Evolutionary conservation across 768 basidiomycete species (phyloP).

Genomic region (Tephrocybe sp.): DNA sequence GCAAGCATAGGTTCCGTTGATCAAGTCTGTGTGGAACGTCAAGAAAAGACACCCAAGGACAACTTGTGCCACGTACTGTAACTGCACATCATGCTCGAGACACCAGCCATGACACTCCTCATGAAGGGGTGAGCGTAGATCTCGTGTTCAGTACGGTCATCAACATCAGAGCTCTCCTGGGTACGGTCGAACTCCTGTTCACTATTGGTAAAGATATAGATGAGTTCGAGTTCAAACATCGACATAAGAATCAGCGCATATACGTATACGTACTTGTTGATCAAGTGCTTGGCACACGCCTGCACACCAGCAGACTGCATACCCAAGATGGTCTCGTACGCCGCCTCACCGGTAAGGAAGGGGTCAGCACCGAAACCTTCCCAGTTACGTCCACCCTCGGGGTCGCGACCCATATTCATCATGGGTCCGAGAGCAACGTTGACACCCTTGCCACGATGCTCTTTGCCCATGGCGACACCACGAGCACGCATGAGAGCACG

Average conservation of each 20-base stretch:
- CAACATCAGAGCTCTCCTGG: slow-evolving; percentile 59
- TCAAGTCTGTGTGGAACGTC: slow-evolving; percentile 40
- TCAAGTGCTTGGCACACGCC: slow-evolving; percentile 82
- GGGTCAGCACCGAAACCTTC: slow-evolving; percentile 96
- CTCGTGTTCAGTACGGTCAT: slow-evolving; percentile 79
- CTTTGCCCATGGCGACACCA: slow-evolving; percentile 76
- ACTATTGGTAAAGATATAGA: slow-evolving; percentile 25
- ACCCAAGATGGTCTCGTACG: slow-evolving; percentile 80
- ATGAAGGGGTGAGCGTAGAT: slow-evolving; percentile 71
- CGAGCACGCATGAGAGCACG: slow-evolving; percentile 74
- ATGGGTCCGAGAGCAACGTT: slow-evolving; percentile 77
- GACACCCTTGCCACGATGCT: slow-evolving; percentile 82
- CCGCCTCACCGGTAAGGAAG: slow-evolving; percentile 74
- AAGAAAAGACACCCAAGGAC: not conserved
- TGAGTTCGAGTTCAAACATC: not conserved
- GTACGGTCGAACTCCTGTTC: slow-evolving; percentile 69
- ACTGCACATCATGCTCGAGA: slow-evolving; percentile 72
- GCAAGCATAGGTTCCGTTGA: slow-evolving; percentile 74
- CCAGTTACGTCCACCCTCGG: slow-evolving; percentile 86
- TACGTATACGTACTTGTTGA: slow-evolving; percentile 61
- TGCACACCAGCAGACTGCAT: slow-evolving; percentile 79
- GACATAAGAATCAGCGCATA: not conserved
- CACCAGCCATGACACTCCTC: slow-evolving; percentile 71
- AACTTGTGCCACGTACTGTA: slow-evolving; percentile 46
- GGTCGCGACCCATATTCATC: slow-evolving; percentile 85